These are phyloP conservation scores for Ophiostoma montium DNA, from an alignment of 2,329 filamentous ascomycete genomes.

Conservation along the genomic window DNA sequence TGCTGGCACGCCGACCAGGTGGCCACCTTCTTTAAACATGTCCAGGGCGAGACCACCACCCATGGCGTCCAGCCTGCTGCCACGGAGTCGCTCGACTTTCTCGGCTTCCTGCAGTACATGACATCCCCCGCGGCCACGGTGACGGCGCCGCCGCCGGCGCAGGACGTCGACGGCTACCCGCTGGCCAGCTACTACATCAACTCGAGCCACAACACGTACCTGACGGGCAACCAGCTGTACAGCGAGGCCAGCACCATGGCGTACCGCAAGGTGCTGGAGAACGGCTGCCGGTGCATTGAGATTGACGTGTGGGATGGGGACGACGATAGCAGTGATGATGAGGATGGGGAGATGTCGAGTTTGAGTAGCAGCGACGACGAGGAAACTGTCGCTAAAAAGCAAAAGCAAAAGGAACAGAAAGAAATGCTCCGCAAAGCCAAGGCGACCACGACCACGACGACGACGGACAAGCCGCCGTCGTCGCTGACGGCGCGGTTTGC, in stretches of 20 bases:
- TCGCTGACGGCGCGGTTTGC: slow-evolving; percentile 31
- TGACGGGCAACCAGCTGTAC: slow-evolving; percentile 76
- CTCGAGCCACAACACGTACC: slow-evolving; percentile 90
- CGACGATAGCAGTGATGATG: not conserved
- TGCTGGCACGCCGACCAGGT: slow-evolving; percentile 33
- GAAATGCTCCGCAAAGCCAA: slow-evolving; percentile 50
- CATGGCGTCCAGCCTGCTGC: slow-evolving; percentile 10
- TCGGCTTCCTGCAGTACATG: slow-evolving; percentile 41
- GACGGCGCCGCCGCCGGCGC: slow-evolving; percentile 23
- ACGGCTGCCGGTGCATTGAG: slow-evolving; percentile 82
- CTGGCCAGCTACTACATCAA: slow-evolving; percentile 87
- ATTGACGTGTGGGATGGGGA: slow-evolving; percentile 56
- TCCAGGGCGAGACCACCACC: slow-evolving; percentile 30
- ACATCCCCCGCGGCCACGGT: slow-evolving; percentile 32
- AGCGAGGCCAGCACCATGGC: slow-evolving; percentile 77
- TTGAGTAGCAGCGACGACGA: slow-evolving; percentile 35
- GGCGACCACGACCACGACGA: slow-evolving; percentile 40
- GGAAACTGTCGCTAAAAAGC: slow-evolving; percentile 8
- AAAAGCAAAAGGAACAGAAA: slow-evolving; percentile 31
- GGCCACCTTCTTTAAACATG: slow-evolving; percentile 29
- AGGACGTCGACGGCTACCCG: slow-evolving; percentile 52
- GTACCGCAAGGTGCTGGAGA: slow-evolving; percentile 70
- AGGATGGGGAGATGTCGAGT: slow-evolving; percentile 15
- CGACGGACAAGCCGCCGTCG: slow-evolving; percentile 36
- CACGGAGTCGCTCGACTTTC: slow-evolving; percentile 27